Percentiles rank a stretch among this genome's conserved stretches.
These are phyloP conservation scores for Phytophthora kernoviae DNA, from an alignment of 352 stramenopile species.

Conservation along the genomic window DNA sequence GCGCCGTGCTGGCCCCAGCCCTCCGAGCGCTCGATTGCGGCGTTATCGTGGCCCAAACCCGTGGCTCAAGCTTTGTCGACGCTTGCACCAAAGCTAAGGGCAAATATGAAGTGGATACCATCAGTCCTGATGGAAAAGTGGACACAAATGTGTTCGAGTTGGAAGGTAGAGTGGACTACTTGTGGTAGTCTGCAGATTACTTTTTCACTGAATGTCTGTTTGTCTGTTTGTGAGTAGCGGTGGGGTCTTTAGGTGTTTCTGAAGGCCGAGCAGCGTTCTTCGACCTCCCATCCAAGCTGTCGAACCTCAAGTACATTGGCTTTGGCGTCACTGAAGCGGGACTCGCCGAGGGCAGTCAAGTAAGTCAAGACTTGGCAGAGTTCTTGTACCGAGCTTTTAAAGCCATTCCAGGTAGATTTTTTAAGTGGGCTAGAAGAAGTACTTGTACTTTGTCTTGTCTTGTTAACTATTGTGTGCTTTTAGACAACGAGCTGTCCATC, in stretches of 20 bases:
- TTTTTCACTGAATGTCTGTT: too few species aligned
- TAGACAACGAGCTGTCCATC: conserved; percentile 58
- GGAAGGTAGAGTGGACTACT: conserved; percentile 26
- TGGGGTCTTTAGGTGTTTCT: conserved; percentile 29
- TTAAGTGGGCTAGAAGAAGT: not conserved
- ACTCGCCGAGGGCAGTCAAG: conserved; percentile 30
- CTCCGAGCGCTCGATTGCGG: conserved; percentile 37
- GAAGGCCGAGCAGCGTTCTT: conserved; percentile 44
- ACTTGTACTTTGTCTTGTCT: not conserved
- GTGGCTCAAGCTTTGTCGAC: conserved; percentile 57
- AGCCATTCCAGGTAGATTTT: conserved; percentile 36
- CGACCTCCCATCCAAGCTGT: conserved; percentile 40
- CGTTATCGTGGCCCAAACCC: conserved; percentile 66
- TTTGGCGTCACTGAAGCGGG: conserved; percentile 75
- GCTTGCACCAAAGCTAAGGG: conserved; percentile 32
- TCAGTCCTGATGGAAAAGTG: conserved; percentile 55
- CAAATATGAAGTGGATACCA: conserved; percentile 71
- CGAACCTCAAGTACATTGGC: conserved; percentile 53
- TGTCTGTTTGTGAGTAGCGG: too few species aligned
- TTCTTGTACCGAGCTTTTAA: conserved; percentile 52
- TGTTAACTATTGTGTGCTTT: not conserved
- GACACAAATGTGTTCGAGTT: conserved; percentile 41
- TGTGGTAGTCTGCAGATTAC: too few species aligned
- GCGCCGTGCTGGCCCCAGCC: conserved; percentile 63
- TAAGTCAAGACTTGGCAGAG: conserved; percentile 56